phyloP scores from a whole-genome alignment of 768 basidiomycete genomes.

The Boletellus ananiceps region DNA sequence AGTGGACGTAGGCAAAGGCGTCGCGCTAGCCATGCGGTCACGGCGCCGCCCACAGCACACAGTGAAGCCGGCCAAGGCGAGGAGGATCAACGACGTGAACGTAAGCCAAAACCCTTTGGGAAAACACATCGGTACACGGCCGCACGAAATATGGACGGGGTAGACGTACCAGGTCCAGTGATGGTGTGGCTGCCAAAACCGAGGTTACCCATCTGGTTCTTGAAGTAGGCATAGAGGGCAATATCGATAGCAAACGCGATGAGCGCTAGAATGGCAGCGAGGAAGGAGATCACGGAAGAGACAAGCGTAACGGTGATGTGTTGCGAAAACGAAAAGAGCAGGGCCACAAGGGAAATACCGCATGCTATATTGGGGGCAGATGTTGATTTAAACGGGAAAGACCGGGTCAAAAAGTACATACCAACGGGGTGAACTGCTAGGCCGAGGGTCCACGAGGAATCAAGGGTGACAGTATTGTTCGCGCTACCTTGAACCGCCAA shows the following conservation, averaged over 20 bases:
- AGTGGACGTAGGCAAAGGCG: slow-evolving; percentile 9
- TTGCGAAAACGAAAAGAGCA: slow-evolving; percentile 57
- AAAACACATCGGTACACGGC: not conserved
- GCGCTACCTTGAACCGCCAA: slow-evolving; percentile 28
- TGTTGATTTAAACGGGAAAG: not conserved
- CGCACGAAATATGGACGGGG: not conserved
- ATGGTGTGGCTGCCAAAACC: slow-evolving; percentile 40
- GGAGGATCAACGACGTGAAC: slow-evolving; percentile 59
- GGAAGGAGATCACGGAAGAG: slow-evolving; percentile 51
- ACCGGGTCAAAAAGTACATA: slow-evolving; percentile 29
- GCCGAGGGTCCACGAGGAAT: slow-evolving; percentile 64
- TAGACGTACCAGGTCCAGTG: slow-evolving; percentile 56
- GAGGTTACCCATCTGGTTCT: slow-evolving; percentile 53
- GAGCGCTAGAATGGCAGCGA: slow-evolving; percentile 63
- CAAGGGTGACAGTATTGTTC: slow-evolving; percentile 37
- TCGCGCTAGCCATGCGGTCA: slow-evolving; percentile 44
- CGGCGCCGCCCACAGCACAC: slow-evolving; percentile 66
- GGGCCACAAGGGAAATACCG: slow-evolving; percentile 59
- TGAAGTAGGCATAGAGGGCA: slow-evolving; percentile 60
- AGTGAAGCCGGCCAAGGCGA: slow-evolving; percentile 60
- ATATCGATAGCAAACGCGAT: slow-evolving; percentile 77
- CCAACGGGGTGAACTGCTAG: slow-evolving; percentile 74
- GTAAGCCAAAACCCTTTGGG: slow-evolving; percentile 75
- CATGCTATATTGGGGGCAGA: slow-evolving; percentile 29
- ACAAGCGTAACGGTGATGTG: slow-evolving; percentile 44